Conservation (phyloP, 2,329 filamentous ascomycete genomes). For the Zarea fungicola region DNA sequence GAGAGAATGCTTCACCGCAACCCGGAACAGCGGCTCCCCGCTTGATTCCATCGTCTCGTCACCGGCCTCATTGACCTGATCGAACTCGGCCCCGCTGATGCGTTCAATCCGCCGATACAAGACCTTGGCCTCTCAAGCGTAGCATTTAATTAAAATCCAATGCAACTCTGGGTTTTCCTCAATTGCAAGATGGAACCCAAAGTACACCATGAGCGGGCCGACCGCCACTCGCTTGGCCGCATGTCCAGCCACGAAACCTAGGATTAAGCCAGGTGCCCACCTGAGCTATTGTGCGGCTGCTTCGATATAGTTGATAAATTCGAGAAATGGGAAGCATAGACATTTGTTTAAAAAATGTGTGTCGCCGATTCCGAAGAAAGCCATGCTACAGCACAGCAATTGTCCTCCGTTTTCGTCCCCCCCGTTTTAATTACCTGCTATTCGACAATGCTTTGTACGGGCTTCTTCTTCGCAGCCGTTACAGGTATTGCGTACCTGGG, state of each 20-base stretch:
- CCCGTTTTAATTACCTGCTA: not conserved
- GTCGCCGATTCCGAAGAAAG: no score
- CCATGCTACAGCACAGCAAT: no score
- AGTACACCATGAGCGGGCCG: not conserved
- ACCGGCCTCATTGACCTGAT: not conserved
- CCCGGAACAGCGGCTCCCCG: not conserved
- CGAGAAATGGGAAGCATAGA: no score
- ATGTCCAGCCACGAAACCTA: not conserved
- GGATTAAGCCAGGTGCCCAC: no score
- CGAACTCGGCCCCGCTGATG: not conserved
- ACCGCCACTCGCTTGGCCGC: not conserved
- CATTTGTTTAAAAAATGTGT: no score
- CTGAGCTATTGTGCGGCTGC: no score
- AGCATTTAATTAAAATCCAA: not conserved
- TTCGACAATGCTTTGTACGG: not conserved
- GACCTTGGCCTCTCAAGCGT: not conserved
- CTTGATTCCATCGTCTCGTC: not conserved
- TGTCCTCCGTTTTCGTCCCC: no score
- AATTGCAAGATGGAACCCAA: not conserved
- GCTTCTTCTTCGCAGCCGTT: not conserved
- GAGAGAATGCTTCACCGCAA: not conserved
- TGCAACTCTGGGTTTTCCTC: not conserved
- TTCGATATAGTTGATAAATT: no score
- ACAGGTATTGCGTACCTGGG: not conserved
- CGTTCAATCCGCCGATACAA: not conserved